Conservation (phyloP, 768 basidiomycete species). For the Tricholoma hemisulphureum region DNA sequence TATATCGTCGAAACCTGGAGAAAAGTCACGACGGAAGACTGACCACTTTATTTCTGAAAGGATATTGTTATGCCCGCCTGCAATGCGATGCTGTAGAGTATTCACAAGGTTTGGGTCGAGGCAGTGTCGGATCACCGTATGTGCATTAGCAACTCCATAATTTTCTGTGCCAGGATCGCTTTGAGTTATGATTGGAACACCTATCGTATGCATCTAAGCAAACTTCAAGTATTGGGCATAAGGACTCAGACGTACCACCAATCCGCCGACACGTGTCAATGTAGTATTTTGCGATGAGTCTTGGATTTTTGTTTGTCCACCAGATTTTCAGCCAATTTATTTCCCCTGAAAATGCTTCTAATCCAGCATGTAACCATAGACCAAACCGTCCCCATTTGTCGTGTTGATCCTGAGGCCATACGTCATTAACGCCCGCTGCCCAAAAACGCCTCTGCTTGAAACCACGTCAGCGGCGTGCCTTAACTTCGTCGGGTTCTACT, state of each 20-base stretch:
- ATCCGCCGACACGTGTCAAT: conserved; percentile 18
- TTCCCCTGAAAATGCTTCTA: conserved; percentile 29
- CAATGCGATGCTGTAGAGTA: conserved; percentile 39
- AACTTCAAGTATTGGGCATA: not conserved
- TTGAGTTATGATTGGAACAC: conserved; percentile 33
- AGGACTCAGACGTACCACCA: conserved; percentile 1
- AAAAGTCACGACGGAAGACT: conserved; percentile 27
- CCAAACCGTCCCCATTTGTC: conserved; percentile 44
- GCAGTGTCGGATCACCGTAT: conserved; percentile 33
- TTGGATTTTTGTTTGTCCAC: conserved; percentile 32
- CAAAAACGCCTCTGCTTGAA: conserved; percentile 30
- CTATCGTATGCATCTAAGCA: conserved; percentile 6
- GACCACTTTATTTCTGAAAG: conserved; percentile 41
- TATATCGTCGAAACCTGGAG: conserved; percentile 37
- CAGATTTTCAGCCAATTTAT: conserved; percentile 33
- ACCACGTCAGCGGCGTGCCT: conserved; percentile 6
- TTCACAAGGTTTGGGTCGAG: conserved; percentile 30
- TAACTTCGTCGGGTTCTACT: conserved; percentile 15
- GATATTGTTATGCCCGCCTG: conserved; percentile 33
- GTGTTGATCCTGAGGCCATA: conserved; percentile 40
- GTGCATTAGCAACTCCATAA: conserved; percentile 35
- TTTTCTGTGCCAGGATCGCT: conserved; percentile 38
- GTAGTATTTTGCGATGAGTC: conserved; percentile 27
- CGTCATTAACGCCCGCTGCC: conserved; percentile 41
- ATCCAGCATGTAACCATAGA: conserved; percentile 27